These are phyloP conservation scores for Saccharomycopsis guyanensis DNA, from an alignment of 805 yeast genomes.

Conservation along the genomic window DNA sequence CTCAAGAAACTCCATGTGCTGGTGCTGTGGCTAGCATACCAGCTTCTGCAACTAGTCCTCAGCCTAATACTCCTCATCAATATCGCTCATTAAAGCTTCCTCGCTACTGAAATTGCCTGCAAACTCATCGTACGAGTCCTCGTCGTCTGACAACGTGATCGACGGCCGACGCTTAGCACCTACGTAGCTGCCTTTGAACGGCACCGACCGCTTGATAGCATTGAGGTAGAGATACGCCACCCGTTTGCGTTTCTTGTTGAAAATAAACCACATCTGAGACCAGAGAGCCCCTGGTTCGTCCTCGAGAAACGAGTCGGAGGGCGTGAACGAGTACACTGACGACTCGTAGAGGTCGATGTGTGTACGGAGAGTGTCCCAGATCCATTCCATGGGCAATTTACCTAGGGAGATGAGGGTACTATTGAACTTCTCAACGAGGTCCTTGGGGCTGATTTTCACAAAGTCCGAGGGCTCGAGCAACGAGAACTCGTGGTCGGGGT, in stretches of 20 bases:
- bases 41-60: too few species aligned
- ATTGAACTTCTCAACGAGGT: slow-evolving; percentile 60
- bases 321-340: slow-evolving; percentile 30
- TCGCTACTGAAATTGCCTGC: slow-evolving; percentile 1
- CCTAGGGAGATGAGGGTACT: slow-evolving; percentile 67
- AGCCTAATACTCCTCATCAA: slow-evolving; percentile 20
- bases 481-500: slow-evolving; percentile 94
- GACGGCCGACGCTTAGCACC: slow-evolving; percentile 16
- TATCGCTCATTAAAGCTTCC: slow-evolving; percentile 20
- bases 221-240: slow-evolving; percentile 79
- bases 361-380: slow-evolving; percentile 83
- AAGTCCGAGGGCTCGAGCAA: slow-evolving; percentile 75
- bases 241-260: slow-evolving; percentile 84
- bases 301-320: slow-evolving; percentile 52
- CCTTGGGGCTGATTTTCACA: slow-evolving; percentile 41
- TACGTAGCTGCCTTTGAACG: slow-evolving; percentile 9
- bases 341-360: slow-evolving; percentile 63
- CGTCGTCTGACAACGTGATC: slow-evolving; percentile 18
- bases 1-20: too few species aligned
- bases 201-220: slow-evolving; percentile 28
- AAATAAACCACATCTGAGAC: slow-evolving; percentile 85
- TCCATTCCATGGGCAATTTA: slow-evolving; percentile 50
- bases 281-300: slow-evolving; percentile 58
- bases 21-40: too few species aligned
- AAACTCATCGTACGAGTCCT: slow-evolving; percentile 10